Evolutionary conservation across 352 stramenopile genomes (phyloP).

Genomic region (Phytophthora syringae): DNA sequence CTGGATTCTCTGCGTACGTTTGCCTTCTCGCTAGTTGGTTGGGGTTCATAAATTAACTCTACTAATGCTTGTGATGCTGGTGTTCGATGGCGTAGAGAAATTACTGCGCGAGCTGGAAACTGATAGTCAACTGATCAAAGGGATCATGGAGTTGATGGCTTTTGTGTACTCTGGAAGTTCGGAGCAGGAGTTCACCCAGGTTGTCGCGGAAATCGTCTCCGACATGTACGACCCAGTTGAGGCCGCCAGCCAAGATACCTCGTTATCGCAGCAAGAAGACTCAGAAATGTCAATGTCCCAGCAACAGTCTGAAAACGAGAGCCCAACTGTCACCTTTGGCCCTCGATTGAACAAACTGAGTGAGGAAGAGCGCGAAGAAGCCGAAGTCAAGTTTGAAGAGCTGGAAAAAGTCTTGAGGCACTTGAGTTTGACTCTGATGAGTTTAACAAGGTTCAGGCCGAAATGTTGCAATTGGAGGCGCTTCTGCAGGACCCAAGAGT

Average conservation of each 20-base stretch:
- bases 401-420: slow-evolving; percentile 64
- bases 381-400: slow-evolving; percentile 67
- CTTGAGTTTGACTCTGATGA: slow-evolving; percentile 65
- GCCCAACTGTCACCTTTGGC: slow-evolving; percentile 26
- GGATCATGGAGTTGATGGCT: slow-evolving; percentile 80
- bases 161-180: slow-evolving; percentile 73
- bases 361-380: slow-evolving; percentile 59
- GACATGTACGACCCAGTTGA: slow-evolving; percentile 83
- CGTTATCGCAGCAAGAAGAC: slow-evolving; percentile 27
- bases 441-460: slow-evolving; percentile 62
- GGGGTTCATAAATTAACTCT: slow-evolving; percentile 1
- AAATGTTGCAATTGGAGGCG: slow-evolving; percentile 74
- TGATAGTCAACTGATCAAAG: slow-evolving; percentile 62
- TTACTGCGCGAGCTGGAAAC: slow-evolving; percentile 62
- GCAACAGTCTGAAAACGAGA: slow-evolving; percentile 37
- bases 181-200: slow-evolving; percentile 80
- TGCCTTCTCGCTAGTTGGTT: slow-evolving; percentile 5
- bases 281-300: slow-evolving; percentile 23
- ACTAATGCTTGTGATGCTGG: neutral
- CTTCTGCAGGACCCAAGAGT: slow-evolving; percentile 74
- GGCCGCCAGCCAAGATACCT: slow-evolving; percentile 21
- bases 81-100: slow-evolving; percentile 47
- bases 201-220: slow-evolving; percentile 78
- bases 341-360: slow-evolving; percentile 42
- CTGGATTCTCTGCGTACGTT: slow-evolving; percentile 67